Evolutionary conservation across 1,284 basidiomycete genomes (phyloP), one percentile per base, ranked within the genome.

Genomic region (Melampsora abietis-canadensis): DNA sequence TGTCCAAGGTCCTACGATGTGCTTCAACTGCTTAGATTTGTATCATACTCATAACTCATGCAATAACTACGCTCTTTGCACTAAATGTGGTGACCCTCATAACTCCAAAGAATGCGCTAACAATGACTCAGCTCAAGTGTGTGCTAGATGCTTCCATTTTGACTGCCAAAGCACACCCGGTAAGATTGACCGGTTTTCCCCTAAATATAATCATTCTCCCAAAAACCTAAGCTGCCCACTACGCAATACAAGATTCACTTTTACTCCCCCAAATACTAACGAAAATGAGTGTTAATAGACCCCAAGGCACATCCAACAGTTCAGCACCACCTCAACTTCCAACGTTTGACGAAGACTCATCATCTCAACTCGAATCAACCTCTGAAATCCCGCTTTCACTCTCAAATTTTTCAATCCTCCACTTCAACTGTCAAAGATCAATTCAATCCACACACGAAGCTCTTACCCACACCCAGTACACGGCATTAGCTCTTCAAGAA

Each of bases 21-120:
- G 66, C 30, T 67, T 67, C 66, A 67, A 67, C 44, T 67, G 66
- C 34, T 34, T 67, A 4, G 7, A 34, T 10, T 54, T 67, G 27
- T 46, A 51, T 12, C 66, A 67, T 48, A 37, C 24, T n/a, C 47
- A 34, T 51, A 27, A 51, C 21, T 54, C 31, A 48, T 67, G 66
- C 48, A 44, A 48, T 31, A 51, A 67, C 21, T 7, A 31, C 17
- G 27, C 66, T 14, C 21, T 21, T 14, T 67, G 48, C 48, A 4
- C 66, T 12, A 67, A 57, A 57, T 67, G 66, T 24, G 27, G 27
- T 19, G 66, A 48, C 14, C 30, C 27, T 12, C 66, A 67, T n/a
- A 24, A 21, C 4, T 34, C 66, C 2, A 48, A 67, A 19, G 27
- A 67, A 8, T 67, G 66, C 48, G 51, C 51, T 12, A 40, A 40